These are phyloP conservation scores for Crithidia mellificae DNA, from an alignment of 208 protist species.

Conservation along the genomic window DNA sequence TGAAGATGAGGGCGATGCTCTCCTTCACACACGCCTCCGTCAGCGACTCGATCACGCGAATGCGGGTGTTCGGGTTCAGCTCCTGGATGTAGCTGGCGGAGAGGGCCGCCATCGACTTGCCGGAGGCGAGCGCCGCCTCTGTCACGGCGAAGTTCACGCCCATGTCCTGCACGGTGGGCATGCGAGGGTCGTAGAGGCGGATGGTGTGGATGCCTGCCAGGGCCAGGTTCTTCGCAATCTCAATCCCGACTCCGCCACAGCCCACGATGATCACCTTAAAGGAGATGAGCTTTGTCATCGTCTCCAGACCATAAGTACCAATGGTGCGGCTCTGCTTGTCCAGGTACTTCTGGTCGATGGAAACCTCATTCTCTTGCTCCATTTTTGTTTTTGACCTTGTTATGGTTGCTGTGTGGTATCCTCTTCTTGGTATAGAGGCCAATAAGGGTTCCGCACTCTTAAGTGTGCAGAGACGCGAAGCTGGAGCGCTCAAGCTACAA, in stretches of 20 bases:
- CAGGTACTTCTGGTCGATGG: conserved; percentile 83
- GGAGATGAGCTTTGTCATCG: conserved; percentile 88
- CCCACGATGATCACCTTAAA: conserved; percentile 93
- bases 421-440: no score
- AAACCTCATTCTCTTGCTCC: conserved; percentile 25
- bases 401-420: no score
- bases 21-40: conserved; percentile 51
- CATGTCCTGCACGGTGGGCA: conserved; percentile 62
- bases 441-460: no score
- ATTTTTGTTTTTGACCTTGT: conserved; percentile 6
- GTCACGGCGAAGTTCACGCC: conserved; percentile 91
- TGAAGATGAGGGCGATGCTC: conserved; percentile 73
- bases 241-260: conserved; percentile 88
- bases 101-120: conserved; percentile 61
- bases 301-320: conserved; percentile 91
- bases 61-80: conserved; percentile 89
- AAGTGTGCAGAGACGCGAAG: no score
- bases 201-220: conserved; percentile 88
- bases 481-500: no score
- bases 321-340: conserved; percentile 93
- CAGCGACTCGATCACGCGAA: conserved; percentile 58
- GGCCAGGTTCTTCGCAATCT: conserved; percentile 92
- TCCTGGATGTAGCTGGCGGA: conserved; percentile 74
- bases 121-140: conserved; percentile 47
- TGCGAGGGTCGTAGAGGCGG: conserved; percentile 74